Conservation (phyloP, 192 early-diverging fungal species). For the Paraglomus brasilianum region DNA sequence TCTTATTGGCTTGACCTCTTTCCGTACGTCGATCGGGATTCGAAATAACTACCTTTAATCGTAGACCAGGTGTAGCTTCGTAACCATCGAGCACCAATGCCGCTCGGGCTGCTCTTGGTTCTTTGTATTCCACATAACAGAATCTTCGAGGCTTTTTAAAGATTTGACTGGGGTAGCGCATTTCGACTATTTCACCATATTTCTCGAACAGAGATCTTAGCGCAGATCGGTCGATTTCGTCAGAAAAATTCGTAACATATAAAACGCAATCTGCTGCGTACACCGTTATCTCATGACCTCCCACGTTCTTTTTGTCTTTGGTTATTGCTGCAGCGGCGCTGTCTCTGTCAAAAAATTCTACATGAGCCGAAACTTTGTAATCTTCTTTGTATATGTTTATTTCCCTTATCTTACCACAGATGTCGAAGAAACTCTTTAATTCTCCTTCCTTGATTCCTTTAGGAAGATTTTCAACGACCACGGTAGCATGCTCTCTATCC, state of each 20-base stretch:
- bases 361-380: neutral
- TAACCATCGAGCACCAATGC: constrained; percentile 13
- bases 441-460: neutral
- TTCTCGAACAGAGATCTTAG: neutral
- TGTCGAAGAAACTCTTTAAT: constrained; percentile 14
- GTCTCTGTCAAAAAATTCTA: constrained; percentile 19
- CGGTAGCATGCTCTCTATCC: constrained; percentile 10
- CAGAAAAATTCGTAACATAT: constrained; percentile 13
- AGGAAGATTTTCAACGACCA: constrained; percentile 2
- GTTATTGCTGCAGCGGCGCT: constrained; percentile 15
- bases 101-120: neutral
- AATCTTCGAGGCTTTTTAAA: neutral
- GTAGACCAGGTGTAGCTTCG: neutral
- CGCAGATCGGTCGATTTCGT: too few relatives aligned
- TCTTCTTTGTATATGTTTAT: neutral
- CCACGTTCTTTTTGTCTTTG: constrained; percentile 24
- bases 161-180: neutral
- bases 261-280: constrained; percentile 5
- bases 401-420: constrained; percentile 2
- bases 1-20: neutral
- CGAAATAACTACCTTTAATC: constrained; percentile 10
- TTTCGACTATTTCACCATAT: constrained; percentile 19
- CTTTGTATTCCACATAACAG: constrained; percentile 17
- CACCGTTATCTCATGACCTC: constrained; percentile 12
- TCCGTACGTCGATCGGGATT: neutral